These are phyloP conservation scores for Lachnellula arida DNA, from an alignment of 2,329 filamentous ascomycete species.

Conservation along the genomic window DNA sequence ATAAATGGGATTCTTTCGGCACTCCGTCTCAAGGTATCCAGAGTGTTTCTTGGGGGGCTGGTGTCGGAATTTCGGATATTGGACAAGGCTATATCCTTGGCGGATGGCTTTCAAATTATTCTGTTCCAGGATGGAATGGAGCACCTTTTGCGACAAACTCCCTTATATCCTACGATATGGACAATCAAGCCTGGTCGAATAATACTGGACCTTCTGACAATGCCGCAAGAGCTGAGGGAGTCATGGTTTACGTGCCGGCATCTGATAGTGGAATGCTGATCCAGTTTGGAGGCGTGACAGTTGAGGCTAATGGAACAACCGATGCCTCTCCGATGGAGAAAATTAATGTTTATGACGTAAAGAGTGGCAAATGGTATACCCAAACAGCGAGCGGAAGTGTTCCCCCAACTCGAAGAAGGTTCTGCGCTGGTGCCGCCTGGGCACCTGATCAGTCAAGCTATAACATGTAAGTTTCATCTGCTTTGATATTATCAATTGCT, in stretches of 20 bases:
- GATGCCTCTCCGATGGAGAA: conserved; percentile 42
- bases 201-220: conserved; percentile 46
- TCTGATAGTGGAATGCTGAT: conserved; percentile 55
- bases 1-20: conserved; percentile 50
- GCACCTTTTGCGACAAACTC: conserved; percentile 43
- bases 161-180: conserved; percentile 54
- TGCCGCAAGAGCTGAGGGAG: conserved; percentile 52
- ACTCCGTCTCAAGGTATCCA: conserved; percentile 36
- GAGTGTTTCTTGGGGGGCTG: conserved; percentile 52
- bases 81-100: conserved; percentile 59
- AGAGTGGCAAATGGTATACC: conserved; percentile 54
- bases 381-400: conserved; percentile 51
- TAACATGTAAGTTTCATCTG: conserved; percentile 49
- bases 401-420: conserved; percentile 50
- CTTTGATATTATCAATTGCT: conserved; percentile 1
- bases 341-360: conserved; percentile 57
- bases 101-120: conserved; percentile 54
- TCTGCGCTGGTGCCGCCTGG: conserved; percentile 58
- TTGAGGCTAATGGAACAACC: conserved; percentile 42
- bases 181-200: conserved; percentile 46
- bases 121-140: conserved; percentile 47
- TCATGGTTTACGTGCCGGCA: conserved; percentile 55
- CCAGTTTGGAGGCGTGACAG: conserved; percentile 56
- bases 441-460: conserved; percentile 56
- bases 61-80: conserved; percentile 47